These are phyloP conservation scores for Baeospora myosura DNA, from an alignment of 1,284 basidiomycete genomes.

Conservation along the genomic window DNA sequence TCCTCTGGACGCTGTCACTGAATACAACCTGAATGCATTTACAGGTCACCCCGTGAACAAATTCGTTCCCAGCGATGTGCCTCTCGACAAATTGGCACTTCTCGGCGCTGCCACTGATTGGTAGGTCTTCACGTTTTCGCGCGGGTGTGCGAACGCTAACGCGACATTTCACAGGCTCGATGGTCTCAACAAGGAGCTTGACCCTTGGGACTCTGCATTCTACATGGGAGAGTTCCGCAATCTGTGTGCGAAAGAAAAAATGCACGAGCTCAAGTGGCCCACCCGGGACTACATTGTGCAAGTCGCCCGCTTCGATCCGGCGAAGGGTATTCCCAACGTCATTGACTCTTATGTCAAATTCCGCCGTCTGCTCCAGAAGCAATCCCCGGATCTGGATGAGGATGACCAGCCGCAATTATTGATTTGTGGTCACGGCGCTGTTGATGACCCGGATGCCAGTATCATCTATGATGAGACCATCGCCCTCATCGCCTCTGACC, in stretches of 20 bases:
- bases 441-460: constrained; percentile 79
- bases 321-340: constrained; percentile 73
- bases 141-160: constrained; percentile 1
- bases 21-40: constrained; percentile 2
- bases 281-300: constrained; percentile 76
- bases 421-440: constrained; percentile 81
- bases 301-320: constrained; percentile 77
- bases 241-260: constrained; percentile 69
- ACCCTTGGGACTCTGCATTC: constrained; percentile 67
- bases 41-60: constrained; percentile 78
- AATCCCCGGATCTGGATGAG: constrained; percentile 33
- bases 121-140: constrained; percentile 29
- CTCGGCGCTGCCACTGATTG: constrained; percentile 77
- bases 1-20: neutral
- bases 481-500: constrained; percentile 44
- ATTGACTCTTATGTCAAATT: constrained; percentile 78
- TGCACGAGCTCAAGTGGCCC: constrained; percentile 74
- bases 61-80: constrained; percentile 80
- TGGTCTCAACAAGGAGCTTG: constrained; percentile 79
- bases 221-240: constrained; percentile 80
- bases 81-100: constrained; percentile 59
- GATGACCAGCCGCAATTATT: constrained; percentile 73
- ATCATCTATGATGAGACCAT: constrained; percentile 79
- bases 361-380: constrained; percentile 51
- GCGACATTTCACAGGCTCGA: constrained; percentile 56